phyloP scores from a whole-genome alignment of 225 moss, liverwort and hornwort genomes.

The Bryum argenteum region DNA sequence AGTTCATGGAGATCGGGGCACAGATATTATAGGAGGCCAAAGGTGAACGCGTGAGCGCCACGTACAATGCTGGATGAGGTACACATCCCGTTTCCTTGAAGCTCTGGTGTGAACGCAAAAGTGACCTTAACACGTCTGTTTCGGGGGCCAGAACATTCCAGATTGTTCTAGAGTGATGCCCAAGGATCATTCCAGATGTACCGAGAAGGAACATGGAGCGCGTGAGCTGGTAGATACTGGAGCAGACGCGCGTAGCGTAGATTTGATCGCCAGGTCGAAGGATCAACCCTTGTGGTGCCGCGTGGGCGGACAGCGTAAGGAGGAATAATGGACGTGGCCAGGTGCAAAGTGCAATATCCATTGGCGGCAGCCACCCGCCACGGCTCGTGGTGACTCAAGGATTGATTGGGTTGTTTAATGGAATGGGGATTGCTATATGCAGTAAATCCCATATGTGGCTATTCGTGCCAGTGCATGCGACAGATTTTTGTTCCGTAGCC shows the following conservation, averaged over 20 bases:
- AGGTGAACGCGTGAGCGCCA: neutral
- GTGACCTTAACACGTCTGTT: neutral
- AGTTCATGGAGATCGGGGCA: rapidly evolving
- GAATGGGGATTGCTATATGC: too few relatives aligned
- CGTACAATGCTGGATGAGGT: neutral
- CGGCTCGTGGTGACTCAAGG: too few relatives aligned
- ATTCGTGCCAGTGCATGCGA: too few relatives aligned
- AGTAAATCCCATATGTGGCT: too few relatives aligned
- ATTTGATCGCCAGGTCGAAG: neutral
- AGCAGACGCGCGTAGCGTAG: neutral
- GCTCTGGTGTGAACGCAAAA: neutral
- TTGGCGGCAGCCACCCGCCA: too few relatives aligned
- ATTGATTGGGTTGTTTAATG: too few relatives aligned
- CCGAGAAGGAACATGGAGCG: rapidly evolving
- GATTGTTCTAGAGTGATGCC: neutral
- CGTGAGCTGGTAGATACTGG: neutral
- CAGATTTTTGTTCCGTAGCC: too few relatives aligned
- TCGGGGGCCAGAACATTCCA: neutral
- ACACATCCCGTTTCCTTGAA: neutral
- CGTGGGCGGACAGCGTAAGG: neutral
- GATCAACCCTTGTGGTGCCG: neutral
- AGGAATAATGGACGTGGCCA: too few relatives aligned
- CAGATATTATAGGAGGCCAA: neutral
- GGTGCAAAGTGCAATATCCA: too few relatives aligned
- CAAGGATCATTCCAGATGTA: rapidly evolving